Evolutionary conservation across 2,329 filamentous ascomycete genomes (phyloP).

Genomic region (Elsinoe batatas): DNA sequence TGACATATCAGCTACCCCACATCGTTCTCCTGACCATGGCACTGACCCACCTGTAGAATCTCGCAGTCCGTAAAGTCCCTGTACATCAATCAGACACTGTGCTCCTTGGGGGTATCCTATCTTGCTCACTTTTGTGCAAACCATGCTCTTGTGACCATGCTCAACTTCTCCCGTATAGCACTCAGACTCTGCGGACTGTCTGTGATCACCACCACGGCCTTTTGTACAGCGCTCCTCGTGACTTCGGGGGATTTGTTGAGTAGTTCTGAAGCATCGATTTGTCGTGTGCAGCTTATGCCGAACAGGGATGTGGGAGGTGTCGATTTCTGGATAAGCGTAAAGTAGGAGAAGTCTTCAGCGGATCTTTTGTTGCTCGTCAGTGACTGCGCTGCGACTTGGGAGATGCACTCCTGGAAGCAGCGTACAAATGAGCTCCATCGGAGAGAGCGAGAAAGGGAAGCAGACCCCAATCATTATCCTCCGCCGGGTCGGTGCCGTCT

Average conservation of each 20-base stretch:
- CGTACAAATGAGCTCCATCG: slow-evolving; percentile 88
- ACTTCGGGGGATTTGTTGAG: slow-evolving; percentile 76
- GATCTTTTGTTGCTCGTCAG: slow-evolving; percentile 42
- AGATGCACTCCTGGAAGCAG: slow-evolving; percentile 18
- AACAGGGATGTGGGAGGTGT: slow-evolving; percentile 68
- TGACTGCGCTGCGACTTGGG: slow-evolving; percentile 2
- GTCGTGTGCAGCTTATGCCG: slow-evolving; percentile 88
- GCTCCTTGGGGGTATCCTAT: not conserved
- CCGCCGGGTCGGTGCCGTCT: slow-evolving; percentile 66
- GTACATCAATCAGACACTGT: not conserved
- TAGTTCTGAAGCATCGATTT: slow-evolving; percentile 71
- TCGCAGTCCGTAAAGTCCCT: slow-evolving; percentile 84
- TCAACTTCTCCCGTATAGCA: slow-evolving; percentile 78
- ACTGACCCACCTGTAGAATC: slow-evolving; percentile 55
- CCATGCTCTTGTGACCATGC: slow-evolving; percentile 89
- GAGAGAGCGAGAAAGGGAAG: slow-evolving; percentile 95
- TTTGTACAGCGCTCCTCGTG: slow-evolving; percentile 94
- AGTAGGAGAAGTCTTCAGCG: slow-evolving; percentile 96
- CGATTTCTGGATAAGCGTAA: slow-evolving; percentile 60
- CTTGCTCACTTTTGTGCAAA: slow-evolving; percentile 66
- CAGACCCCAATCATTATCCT: slow-evolving; percentile 79
- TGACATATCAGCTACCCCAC: slow-evolving; percentile 7
- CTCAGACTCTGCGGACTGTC: slow-evolving; percentile 86
- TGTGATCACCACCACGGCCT: slow-evolving; percentile 91
- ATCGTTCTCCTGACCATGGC: not conserved